Evolutionary conservation across 805 yeast species (phyloP).

Genomic region (Zygosaccharomyces gambellarensis): DNA sequence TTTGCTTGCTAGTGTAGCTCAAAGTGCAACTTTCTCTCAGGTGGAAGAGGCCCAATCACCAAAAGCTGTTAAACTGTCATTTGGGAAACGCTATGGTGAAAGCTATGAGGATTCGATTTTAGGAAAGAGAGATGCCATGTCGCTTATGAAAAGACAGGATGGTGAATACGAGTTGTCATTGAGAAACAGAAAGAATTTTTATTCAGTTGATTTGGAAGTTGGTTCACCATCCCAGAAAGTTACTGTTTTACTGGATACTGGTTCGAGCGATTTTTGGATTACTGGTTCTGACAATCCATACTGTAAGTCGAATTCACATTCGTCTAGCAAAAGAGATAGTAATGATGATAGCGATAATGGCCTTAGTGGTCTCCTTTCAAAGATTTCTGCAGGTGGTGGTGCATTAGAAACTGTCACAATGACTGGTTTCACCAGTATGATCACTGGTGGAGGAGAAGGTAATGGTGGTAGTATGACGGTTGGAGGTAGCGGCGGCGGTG

Average conservation of each 20-base stretch:
- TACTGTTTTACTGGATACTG: constrained; percentile 63
- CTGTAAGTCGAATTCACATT: constrained; percentile 25
- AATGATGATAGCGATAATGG: neutral
- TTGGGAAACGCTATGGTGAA: constrained; percentile 26
- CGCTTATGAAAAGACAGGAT: neutral
- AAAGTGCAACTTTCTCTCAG: neutral
- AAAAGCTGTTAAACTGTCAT: constrained; percentile 14
- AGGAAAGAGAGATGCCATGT: neutral
- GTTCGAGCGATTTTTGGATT: constrained; percentile 64
- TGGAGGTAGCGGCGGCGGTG: neutral
- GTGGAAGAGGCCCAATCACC: neutral
- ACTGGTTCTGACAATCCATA: constrained; percentile 45
- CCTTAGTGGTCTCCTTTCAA: neutral
- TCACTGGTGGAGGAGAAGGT: neutral
- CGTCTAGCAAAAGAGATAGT: neutral
- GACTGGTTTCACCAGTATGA: neutral
- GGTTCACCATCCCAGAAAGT: constrained; percentile 59
- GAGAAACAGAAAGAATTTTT: constrained; percentile 40
- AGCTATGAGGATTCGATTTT: constrained; percentile 12
- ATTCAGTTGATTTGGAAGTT: constrained; percentile 42
- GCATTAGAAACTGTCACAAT: neutral
- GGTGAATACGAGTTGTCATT: constrained; percentile 22
- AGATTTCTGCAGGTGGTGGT: neutral
- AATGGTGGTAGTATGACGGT: neutral
- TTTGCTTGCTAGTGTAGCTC: neutral